phyloP scores from a whole-genome alignment of 176 grass and related monocot genomes.

The Puccinellia tenuiflora region DNA sequence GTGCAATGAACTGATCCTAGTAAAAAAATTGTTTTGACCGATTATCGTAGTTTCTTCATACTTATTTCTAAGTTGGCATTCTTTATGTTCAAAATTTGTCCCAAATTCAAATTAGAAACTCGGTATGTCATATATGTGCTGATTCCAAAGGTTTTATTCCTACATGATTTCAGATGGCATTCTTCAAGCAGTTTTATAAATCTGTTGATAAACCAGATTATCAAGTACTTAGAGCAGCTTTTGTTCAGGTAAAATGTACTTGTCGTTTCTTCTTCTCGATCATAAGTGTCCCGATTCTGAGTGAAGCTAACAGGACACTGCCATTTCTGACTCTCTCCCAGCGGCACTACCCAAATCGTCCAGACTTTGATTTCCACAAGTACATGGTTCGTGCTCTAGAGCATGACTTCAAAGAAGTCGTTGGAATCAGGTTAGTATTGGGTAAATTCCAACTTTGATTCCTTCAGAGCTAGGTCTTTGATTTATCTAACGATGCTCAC shows the following conservation, averaged over 20 bases:
- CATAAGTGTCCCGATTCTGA: neutral
- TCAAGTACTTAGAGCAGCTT: slow-evolving; percentile 58
- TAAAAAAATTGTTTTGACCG: neutral
- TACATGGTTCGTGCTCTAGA: slow-evolving; percentile 64
- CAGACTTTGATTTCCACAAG: slow-evolving; percentile 46
- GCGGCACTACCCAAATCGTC: slow-evolving; percentile 24
- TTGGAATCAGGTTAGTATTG: slow-evolving; percentile 56
- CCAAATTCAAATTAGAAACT: neutral
- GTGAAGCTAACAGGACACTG: slow-evolving; percentile 14
- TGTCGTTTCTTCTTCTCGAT: neutral
- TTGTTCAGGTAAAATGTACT: slow-evolving; percentile 51
- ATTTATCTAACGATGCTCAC: neutral
- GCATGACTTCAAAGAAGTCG: slow-evolving; percentile 55
- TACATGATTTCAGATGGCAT: slow-evolving; percentile 46
- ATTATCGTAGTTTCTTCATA: neutral
- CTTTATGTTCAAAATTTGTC: neutral
- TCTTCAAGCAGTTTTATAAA: slow-evolving; percentile 66
- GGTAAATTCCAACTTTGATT: neutral
- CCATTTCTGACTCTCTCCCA: neutral
- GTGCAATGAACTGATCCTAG: neutral
- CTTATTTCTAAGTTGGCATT: neutral
- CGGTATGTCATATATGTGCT: neutral
- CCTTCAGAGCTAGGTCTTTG: neutral
- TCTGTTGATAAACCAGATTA: slow-evolving; percentile 72
- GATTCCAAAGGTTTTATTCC: neutral